Base-by-base conservation (phyloP, 495 filamentous ascomycete genomes). In the Baudoinia panamericana region DNA sequence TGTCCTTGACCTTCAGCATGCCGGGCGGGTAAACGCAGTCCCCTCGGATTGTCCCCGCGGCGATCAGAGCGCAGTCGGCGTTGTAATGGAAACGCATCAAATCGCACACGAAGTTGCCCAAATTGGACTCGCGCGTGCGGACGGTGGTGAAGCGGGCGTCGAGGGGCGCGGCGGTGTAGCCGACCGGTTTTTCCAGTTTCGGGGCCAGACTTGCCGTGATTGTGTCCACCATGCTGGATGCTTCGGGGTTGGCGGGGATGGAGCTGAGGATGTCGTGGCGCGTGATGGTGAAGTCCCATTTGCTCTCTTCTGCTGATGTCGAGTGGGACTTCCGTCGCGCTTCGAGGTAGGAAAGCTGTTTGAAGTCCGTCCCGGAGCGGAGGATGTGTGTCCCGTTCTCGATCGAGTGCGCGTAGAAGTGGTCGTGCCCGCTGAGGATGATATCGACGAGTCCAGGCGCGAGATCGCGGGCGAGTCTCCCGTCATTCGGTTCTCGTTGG, bases 101-200 rank as follows among this genome's bases (percentile, higher is more conserved):
- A 55, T 94, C 86, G 58, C 80, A 86, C 21, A 92, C 78, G 56
- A 88, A 90, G 51, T 94, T 94, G 0, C 80, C 85, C 1, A 88
- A 51, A 51, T 94, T 94, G 22, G 78, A 84, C 58, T 93, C 86
- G 15, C 63, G 62, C 18, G 70, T 56, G 1, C 86, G 68, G 0
- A 92, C 81, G 0, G 85, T 93, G 5, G 75, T 78, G 53, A 94
- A 94, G 0, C 84, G 75, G 8, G 79, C 80, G 51, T 94, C 86
- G 1, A 94, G 71, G 0, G 84, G 80, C 0, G 72, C 74, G 2
- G 75, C 71, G 0, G 83, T 88, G 56, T 77, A 87, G 1, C 86
- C 86, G 22, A 94, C 65, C 0, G 86, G 80, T 56, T 86, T 86
- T 39, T 81, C 79, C 3, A 93, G 65, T 43, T 81, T 87, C 5